A percentile compares a stretch with the other conserved stretches of the same genome.
phyloP scores from a whole-genome alignment of 352 stramenopile genomes.

The Phytophthora syringae region DNA sequence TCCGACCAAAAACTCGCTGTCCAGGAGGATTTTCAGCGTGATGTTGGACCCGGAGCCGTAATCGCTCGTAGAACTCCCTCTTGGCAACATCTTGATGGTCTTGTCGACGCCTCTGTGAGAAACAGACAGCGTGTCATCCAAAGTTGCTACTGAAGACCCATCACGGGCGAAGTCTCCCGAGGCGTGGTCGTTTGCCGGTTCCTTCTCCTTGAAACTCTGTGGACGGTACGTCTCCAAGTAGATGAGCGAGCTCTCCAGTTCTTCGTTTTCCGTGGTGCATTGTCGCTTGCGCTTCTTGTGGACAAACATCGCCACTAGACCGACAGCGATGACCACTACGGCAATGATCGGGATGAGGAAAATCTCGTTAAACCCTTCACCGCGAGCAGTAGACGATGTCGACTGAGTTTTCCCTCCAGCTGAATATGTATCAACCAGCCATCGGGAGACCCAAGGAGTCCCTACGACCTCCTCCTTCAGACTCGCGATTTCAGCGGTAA shows the following conservation, averaged over 20 bases:
- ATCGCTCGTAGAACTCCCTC: constrained; percentile 3
- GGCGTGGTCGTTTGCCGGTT: background rate
- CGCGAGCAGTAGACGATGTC: background rate
- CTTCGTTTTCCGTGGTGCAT: constrained; percentile 2
- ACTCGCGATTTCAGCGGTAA: constrained; percentile 1
- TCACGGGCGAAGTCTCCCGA: background rate
- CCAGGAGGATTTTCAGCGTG: constrained; percentile 26
- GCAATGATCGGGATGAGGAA: constrained; percentile 25
- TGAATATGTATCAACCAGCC: constrained; percentile 19
- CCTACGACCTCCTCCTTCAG: constrained; percentile 13
- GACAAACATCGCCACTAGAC: constrained; percentile 12
- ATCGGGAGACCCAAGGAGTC: constrained; percentile 21
- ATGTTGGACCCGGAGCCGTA: constrained; percentile 12
- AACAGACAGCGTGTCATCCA: constrained; percentile 12
- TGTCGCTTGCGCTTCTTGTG: constrained; percentile 18
- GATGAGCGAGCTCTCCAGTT: constrained; percentile 16
- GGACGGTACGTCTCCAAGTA: background rate
- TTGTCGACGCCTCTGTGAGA: constrained; percentile 20
- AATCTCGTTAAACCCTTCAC: constrained; percentile 11
- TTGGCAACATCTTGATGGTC: constrained; percentile 19
- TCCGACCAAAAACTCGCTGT: constrained; percentile 10
- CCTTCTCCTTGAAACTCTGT: background rate
- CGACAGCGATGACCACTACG: constrained; percentile 19
- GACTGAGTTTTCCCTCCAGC: background rate
- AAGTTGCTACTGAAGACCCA: background rate